Evolutionary conservation across 2,329 filamentous ascomycete species (phyloP), one percentile per base, ranked within the genome.

Genomic region (Endothia cerciana): DNA sequence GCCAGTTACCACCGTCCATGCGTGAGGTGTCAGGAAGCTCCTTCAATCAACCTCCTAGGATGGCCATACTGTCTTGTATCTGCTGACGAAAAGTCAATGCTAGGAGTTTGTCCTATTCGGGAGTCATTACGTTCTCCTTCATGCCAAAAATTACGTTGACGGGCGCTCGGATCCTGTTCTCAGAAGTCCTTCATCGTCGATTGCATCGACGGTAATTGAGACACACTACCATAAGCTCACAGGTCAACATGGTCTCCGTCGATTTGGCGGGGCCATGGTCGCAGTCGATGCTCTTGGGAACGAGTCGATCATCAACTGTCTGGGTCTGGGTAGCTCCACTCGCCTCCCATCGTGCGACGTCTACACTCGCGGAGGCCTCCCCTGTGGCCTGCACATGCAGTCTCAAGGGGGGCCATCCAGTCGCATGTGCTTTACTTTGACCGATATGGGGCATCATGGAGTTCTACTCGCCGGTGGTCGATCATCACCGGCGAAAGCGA

Each of bases 31-130:
- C 33, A 4, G 15, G 45, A 10, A 17, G 13, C 11, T 13, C 17
- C 45, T n/a, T 17, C 22, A 17, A 25, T 30, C 47, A 28, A 51
- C 47, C 8, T 45, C 41, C 47, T 51, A 13, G 28, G 11, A 28
- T 25, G 28, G 7, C 11, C 25, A 51, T 10, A 25, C 15, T 28
- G 15, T 30, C 17, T 10, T 53, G 2, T 55, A 55, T 36, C 30
- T 22, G 25, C 51, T 55, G 51, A 55, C 19, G 30, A 36, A 22
- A 55, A 36, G 28, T 19, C 6, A 6, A 17, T 41, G 8, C 19
- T 7, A 98, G 77, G 94, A 97, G 73, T 93, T 97, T 74, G 89
- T 91, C 2, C 81, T 97, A 0, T 97, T 96, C 75, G 88, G 87
- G 2, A 88, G 89, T 41, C 94, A 97, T 77, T 97, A 97, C 76